Conservation (phyloP, 371 early-diverging fungal species). For the Zopfochytrium polystomum region DNA sequence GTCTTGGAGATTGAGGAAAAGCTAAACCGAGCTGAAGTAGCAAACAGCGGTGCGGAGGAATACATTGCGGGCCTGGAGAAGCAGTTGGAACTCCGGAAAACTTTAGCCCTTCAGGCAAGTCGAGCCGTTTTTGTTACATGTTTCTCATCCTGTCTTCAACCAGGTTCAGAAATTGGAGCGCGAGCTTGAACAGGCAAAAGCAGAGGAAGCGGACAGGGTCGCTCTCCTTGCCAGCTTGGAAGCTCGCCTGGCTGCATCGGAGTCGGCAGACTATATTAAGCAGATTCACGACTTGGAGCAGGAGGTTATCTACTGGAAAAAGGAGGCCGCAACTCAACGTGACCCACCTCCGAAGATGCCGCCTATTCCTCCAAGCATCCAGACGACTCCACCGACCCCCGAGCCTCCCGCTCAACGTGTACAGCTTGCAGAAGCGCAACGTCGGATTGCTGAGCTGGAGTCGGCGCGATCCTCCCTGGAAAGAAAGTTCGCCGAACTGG, state of each 20-base stretch:
- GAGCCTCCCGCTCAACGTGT: no score
- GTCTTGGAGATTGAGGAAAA: constrained; percentile 1
- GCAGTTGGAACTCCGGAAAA: constrained; percentile 24
- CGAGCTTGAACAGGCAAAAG: not conserved
- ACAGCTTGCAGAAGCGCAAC: no score
- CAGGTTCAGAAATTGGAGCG: constrained; percentile 12
- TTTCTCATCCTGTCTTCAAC: no score
- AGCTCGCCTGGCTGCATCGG: not conserved
- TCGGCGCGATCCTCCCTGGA: no score
- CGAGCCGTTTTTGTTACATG: no score
- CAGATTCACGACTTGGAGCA: not conserved
- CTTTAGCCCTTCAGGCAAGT: not conserved
- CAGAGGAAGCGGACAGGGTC: not conserved
- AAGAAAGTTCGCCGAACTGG: no score
- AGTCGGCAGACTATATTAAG: not conserved
- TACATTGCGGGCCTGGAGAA: constrained; percentile 40
- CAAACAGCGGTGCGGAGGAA: constrained; percentile 31
- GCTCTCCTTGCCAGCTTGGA: not conserved
- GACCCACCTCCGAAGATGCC: no score
- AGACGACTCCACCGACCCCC: no score
- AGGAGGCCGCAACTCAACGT: no score
- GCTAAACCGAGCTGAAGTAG: constrained; percentile 16
- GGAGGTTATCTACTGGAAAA: not conserved
- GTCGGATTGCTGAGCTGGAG: no score
- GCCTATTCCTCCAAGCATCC: no score